Evolutionary conservation across 139 green algal species (phyloP).

Genomic region (Chlamydomonas sp.): DNA sequence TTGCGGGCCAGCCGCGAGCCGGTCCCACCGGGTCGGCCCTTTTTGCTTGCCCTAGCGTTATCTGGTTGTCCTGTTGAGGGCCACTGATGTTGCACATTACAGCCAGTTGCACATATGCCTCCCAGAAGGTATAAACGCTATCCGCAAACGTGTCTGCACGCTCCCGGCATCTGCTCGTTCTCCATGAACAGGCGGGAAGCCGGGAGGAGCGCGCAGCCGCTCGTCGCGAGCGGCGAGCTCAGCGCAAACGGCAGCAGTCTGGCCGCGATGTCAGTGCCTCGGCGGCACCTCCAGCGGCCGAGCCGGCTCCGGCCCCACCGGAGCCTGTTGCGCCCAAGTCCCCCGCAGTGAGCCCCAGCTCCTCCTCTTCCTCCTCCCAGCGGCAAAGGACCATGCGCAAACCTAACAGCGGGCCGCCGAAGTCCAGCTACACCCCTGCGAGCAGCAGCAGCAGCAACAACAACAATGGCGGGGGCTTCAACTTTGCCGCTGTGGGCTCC

Average conservation of each 20-base stretch:
- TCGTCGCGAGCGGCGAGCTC: conserved; percentile 3
- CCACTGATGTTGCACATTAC: no score
- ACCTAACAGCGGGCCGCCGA: no score
- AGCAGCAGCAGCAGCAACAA: neutral
- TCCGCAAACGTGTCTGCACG: no score
- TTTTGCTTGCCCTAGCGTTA: no score
- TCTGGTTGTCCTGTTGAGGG: no score
- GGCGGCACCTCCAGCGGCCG: neutral
- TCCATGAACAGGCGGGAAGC: no score
- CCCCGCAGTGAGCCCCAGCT: neutral
- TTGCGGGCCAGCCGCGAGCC: no score
- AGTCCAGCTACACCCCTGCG: neutral
- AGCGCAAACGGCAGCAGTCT: neutral
- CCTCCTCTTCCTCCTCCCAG: neutral
- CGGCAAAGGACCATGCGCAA: neutral
- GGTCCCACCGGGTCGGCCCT: no score
- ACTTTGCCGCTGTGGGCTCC: neutral
- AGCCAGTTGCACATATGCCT: no score
- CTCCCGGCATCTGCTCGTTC: no score
- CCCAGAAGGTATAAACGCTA: no score
- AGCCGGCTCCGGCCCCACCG: neutral
- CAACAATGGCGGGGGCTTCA: neutral
- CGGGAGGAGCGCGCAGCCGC: conserved; percentile 9
- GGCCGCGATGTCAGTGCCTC: neutral
- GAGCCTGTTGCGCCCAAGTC: neutral